These are phyloP conservation scores for Avena sativa DNA, from an alignment of 176 grass and related monocot species.

Conservation along the genomic window DNA sequence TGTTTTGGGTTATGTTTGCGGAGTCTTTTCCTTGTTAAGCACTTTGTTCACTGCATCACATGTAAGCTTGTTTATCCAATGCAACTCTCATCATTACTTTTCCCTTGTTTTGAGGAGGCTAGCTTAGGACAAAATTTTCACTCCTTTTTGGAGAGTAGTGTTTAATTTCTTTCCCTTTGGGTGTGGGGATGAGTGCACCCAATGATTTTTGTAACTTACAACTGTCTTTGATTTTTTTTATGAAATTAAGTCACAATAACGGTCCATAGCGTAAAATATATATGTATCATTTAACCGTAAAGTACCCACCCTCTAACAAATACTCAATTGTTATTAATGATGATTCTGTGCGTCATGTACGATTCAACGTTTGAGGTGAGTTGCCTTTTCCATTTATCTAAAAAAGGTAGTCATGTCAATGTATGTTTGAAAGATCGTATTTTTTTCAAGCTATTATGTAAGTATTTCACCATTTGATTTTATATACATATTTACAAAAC, in stretches of 20 bases:
- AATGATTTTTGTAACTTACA: neutral
- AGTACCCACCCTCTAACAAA: neutral
- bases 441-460: neutral
- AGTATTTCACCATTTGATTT: neutral
- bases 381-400: neutral
- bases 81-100: constrained; percentile 38
- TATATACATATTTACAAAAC: neutral
- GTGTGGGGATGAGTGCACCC: constrained; percentile 6
- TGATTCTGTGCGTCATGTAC: neutral
- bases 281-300: neutral
- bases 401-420: neutral
- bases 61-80: constrained; percentile 50
- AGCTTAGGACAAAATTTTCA: constrained; percentile 33
- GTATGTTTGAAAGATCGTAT: neutral
- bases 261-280: neutral
- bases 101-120: constrained; percentile 42
- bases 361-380: neutral
- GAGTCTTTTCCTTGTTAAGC: constrained; percentile 36
- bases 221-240: neutral
- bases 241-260: neutral
- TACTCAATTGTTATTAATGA: neutral
- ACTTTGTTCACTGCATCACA: constrained; percentile 40
- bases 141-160: constrained; percentile 38
- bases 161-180: neutral
- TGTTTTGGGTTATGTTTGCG: constrained; percentile 19